Percentiles rank a stretch among this genome's conserved stretches.
Evolutionary conservation across 2,329 filamentous ascomycete species (phyloP).

Genomic region (Huntiella moniliformis): DNA sequence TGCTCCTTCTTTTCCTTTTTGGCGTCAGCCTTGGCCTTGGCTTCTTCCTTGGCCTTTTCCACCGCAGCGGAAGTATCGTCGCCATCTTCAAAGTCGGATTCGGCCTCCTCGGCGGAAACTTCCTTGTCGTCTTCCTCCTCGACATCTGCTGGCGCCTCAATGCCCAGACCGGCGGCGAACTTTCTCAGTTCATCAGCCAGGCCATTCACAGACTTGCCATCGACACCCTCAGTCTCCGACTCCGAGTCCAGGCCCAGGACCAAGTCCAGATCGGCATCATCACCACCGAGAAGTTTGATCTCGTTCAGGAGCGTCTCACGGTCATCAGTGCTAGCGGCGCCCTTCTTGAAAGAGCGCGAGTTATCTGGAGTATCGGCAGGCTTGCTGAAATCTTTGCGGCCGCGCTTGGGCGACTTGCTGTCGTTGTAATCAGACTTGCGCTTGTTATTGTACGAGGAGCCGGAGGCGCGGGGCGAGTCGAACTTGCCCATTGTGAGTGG

Average conservation of each 20-base stretch:
- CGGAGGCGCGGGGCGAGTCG: slow-evolving; percentile 14
- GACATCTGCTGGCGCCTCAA: slow-evolving; percentile 8
- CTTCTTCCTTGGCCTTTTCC: slow-evolving; percentile 21
- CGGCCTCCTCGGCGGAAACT: not conserved
- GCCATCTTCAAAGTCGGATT: slow-evolving; percentile 13
- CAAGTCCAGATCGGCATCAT: slow-evolving; percentile 44
- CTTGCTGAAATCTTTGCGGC: not conserved
- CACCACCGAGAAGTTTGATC: slow-evolving; percentile 45
- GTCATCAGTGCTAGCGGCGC: slow-evolving; percentile 9
- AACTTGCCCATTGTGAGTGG: slow-evolving; percentile 9
- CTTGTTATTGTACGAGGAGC: slow-evolving; percentile 10
- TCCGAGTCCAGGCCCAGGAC: slow-evolving; percentile 33
- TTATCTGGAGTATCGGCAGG: not conserved
- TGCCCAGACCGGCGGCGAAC: slow-evolving; percentile 10
- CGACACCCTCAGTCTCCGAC: slow-evolving; percentile 19
- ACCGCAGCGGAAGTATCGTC: slow-evolving; percentile 18
- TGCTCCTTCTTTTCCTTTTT: slow-evolving; percentile 18
- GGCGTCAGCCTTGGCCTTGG: slow-evolving; percentile 22
- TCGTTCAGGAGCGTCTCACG: slow-evolving; percentile 36
- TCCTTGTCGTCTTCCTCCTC: not conserved
- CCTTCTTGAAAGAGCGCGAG: slow-evolving; percentile 6
- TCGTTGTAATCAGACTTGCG: slow-evolving; percentile 11
- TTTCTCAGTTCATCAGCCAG: slow-evolving; percentile 6
- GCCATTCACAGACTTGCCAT: slow-evolving; percentile 13
- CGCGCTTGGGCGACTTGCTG: slow-evolving; percentile 8